Conservation (phyloP, 169 alveolate genomes). For the Miamiensis avidus region DNA sequence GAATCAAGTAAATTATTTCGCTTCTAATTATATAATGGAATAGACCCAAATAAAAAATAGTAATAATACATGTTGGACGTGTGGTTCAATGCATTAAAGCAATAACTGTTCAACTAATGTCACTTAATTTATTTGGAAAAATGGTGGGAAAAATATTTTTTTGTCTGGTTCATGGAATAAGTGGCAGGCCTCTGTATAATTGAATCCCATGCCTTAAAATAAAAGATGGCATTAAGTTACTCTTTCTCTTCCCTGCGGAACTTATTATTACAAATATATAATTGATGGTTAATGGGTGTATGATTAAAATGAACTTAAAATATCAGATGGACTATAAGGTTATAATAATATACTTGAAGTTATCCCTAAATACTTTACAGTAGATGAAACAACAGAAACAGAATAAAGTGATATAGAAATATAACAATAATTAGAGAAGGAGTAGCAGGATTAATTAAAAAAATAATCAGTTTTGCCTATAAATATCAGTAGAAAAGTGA, state of each 20-base stretch:
- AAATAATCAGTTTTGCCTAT: not conserved
- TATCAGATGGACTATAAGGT: not conserved
- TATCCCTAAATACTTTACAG: not conserved
- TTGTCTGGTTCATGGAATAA: not conserved
- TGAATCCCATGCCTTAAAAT: not conserved
- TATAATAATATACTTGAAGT: not conserved
- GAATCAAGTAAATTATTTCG: too few species aligned
- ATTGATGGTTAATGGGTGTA: not conserved
- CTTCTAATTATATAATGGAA: too few species aligned
- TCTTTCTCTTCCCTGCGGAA: not conserved
- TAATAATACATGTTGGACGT: not conserved
- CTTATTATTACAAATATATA: too few species aligned
- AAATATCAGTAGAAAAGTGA: not conserved
- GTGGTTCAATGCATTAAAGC: not conserved
- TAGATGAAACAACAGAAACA: not conserved
- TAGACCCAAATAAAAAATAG: too few species aligned
- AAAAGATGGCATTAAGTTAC: not conserved
- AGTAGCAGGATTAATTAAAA: not conserved
- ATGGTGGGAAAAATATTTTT: not conserved
- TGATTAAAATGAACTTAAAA: not conserved
- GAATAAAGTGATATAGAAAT: not conserved
- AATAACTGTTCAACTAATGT: not conserved
- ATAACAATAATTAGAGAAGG: not conserved
- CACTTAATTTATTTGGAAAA: not conserved
- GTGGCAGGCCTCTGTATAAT: not conserved